A percentile compares a stretch with the other conserved stretches of the same genome.
phyloP scores from a whole-genome alignment of 2,329 filamentous ascomycete genomes.

The Fusarium neocosmosporiellum region DNA sequence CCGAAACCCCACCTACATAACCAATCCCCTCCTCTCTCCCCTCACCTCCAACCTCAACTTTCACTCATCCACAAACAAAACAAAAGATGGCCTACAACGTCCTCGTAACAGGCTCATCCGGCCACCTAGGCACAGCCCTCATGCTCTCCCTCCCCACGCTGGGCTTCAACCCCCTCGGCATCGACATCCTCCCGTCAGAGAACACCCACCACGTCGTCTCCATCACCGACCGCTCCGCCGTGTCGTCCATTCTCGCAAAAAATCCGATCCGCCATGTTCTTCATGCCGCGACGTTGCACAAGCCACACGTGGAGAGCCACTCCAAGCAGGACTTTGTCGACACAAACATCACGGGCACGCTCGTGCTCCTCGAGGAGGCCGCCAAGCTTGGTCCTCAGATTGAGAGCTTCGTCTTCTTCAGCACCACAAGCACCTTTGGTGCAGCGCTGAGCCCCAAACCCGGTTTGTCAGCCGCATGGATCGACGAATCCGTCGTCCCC shows the following conservation, averaged over 20 bases:
- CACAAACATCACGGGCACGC: constrained; percentile 58
- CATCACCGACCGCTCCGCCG: constrained; percentile 50
- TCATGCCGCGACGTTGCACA: constrained; percentile 60
- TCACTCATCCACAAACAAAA: neutral
- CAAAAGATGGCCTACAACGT: constrained; percentile 44
- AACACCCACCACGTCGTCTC: constrained; percentile 53
- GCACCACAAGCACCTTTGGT: constrained; percentile 60
- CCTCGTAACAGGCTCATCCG: constrained; percentile 59
- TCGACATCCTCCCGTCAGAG: constrained; percentile 54
- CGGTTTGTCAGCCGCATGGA: constrained; percentile 55
- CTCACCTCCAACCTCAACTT: neutral
- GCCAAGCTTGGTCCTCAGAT: constrained; percentile 40
- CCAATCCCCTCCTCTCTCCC: neutral
- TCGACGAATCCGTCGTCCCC: constrained; percentile 54
- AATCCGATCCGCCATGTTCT: constrained; percentile 55
- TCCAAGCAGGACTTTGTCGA: constrained; percentile 56
- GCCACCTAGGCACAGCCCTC: constrained; percentile 58
- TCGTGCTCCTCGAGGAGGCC: constrained; percentile 55
- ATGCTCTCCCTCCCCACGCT: constrained; percentile 55
- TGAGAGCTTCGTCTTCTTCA: constrained; percentile 57
- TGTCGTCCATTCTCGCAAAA: constrained; percentile 46
- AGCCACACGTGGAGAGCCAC: constrained; percentile 59
- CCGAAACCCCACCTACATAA: constrained; percentile 35
- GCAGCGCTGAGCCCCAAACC: constrained; percentile 51
- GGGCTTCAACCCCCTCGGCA: constrained; percentile 55